Base-by-base conservation (phyloP, 371 early-diverging fungal genomes). In the Mortierella sp. region DNA sequence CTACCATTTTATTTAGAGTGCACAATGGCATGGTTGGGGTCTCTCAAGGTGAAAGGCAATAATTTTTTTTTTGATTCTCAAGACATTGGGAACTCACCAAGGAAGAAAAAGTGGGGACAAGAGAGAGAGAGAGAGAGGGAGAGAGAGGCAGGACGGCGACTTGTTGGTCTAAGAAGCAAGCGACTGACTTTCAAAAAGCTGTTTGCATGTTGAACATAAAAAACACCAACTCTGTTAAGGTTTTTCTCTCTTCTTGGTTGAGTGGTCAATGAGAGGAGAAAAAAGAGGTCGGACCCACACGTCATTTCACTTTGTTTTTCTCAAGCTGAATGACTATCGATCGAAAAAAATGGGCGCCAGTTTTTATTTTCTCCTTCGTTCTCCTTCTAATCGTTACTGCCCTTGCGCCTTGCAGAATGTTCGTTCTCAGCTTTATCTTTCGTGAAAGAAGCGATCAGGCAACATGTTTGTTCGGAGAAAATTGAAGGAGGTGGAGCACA, bases 401-500 rank as follows among this genome's bases (percentile, higher is more conserved):
- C 19, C 50, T 54, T 73, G 21, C 59, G 1, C 26, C 26, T 73
- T 46, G 57, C 4, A 67, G n/a, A n/a, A 21, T 67, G 40, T 67
- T 67, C 67, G n/a, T 40, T 67, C 67, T 67, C 67, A 67, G 67
- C 67, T 67, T 67, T 67, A 67, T 67, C 67, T 24, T 11, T 37
- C 24, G 67, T 37, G 34, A 31, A 16, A 19, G 34, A 21, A 67
- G 34, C 1, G 37, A 3, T 37, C 21, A 3, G 31, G 16, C 21
- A 61, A 61, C 61, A 16, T 59, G 28, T 59, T 59, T 31, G 4
- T 31, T 34, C 61, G 61, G 61, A 61, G 61, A 61, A 61, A 31
- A 34, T 14, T 13, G 28, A 59, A 24, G 24, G 9, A 64, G 64
- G 21, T 34, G 21, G 64, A 53, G 53, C 6, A 5, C 5, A 0